Conservation (phyloP, 2,329 filamentous ascomycete species). For the Ceratocystis albifundus region DNA sequence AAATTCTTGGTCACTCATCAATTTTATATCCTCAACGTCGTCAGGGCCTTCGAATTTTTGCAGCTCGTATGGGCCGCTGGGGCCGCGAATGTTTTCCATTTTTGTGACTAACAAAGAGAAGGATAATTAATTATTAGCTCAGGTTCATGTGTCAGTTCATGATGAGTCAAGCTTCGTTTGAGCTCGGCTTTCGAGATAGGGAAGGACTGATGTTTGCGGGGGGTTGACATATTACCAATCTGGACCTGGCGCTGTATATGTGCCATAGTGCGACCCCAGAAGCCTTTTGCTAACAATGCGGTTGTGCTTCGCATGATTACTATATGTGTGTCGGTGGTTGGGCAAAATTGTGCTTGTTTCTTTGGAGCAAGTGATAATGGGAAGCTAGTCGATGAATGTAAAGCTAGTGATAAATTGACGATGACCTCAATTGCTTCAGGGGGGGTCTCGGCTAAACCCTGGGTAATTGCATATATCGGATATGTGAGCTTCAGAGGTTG, state of each 20-base stretch:
- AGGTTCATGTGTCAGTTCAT: too few relatives aligned
- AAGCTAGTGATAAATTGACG: neutral
- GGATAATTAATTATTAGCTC: neutral
- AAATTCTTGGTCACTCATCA: slow-evolving; percentile 77
- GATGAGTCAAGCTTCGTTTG: neutral
- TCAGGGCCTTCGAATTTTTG: slow-evolving; percentile 48
- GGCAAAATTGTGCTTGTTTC: too few relatives aligned
- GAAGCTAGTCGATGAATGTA: neutral
- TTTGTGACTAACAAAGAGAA: slow-evolving; percentile 44
- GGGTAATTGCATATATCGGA: neutral
- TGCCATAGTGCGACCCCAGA: slow-evolving; percentile 47
- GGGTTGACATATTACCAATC: slow-evolving; percentile 36
- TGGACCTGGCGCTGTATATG: slow-evolving; percentile 47
- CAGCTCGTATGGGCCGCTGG: slow-evolving; percentile 52
- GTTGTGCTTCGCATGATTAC: slow-evolving; percentile 27
- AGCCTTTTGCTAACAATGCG: slow-evolving; percentile 38
- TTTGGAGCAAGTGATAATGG: neutral
- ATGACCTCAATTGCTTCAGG: neutral
- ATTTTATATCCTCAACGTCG: slow-evolving; percentile 47
- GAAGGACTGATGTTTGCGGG: slow-evolving; percentile 18
- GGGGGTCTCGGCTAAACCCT: neutral
- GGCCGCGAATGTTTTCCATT: slow-evolving; percentile 55
- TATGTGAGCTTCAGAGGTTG: too few relatives aligned
- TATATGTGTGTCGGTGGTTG: slow-evolving; percentile 29
- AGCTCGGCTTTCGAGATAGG: neutral